phyloP scores from a whole-genome alignment of 2,329 filamentous ascomycete species.

The Trichoderma hamatum region DNA sequence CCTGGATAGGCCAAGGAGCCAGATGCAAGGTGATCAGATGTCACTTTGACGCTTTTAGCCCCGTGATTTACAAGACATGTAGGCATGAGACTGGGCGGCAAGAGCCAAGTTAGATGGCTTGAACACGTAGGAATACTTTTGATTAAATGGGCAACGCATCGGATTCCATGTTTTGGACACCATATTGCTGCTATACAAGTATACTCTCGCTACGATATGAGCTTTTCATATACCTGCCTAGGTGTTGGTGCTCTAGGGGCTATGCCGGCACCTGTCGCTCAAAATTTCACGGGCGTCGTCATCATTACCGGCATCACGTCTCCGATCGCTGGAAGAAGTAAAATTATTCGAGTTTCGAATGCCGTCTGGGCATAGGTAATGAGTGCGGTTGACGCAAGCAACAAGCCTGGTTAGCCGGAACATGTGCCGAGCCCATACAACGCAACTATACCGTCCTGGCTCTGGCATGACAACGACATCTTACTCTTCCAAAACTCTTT shows the following conservation, averaged over 20 bases:
- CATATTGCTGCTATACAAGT: background rate
- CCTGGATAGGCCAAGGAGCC: background rate
- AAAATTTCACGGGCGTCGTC: background rate
- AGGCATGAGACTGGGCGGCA: background rate
- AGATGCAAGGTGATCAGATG: background rate
- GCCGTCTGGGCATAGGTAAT: background rate
- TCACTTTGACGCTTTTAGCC: background rate
- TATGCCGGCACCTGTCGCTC: background rate
- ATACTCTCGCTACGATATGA: background rate
- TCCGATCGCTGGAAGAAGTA: background rate
- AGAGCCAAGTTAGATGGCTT: background rate
- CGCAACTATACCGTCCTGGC: background rate
- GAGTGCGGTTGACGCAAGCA: background rate
- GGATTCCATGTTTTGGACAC: background rate
- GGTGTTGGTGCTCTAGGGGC: background rate
- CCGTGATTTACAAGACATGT: background rate
- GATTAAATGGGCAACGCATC: background rate
- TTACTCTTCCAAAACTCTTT: background rate
- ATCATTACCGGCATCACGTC: slow-evolving; percentile 7
- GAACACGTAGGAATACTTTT: background rate
- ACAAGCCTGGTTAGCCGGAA: background rate
- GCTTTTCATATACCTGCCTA: background rate
- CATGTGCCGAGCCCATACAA: background rate
- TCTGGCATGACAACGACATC: background rate
- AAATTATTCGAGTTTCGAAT: background rate